Base-by-base conservation (phyloP, 257 asterid species). In the Przewalskia tangutica region DNA sequence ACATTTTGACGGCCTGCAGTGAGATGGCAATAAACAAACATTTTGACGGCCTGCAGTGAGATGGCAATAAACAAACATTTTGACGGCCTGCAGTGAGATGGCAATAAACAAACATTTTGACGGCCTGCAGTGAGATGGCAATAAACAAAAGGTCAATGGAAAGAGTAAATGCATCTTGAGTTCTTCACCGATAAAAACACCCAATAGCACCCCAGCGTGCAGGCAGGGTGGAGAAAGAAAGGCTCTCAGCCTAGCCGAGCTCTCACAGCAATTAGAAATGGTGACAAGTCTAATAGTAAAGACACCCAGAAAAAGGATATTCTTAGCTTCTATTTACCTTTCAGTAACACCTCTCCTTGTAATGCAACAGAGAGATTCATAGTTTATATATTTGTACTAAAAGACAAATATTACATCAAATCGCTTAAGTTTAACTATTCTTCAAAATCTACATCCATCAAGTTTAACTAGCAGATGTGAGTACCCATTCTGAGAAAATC, bases 401-500 rank as follows among this genome's bases (percentile, higher is more conserved):
- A 27, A 46, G 79, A 46, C 58, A 18, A 71, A 46, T 36, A 20
- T 4, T 46, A 11, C 40, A 71, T 18, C 59, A 46, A 71, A 20
- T 11, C 20, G 12, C 42, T 27, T 34, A 71, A 71, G 66, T 9
- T 16, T 17, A 46, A 54, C 48, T 48, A 36, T 14, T 36, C 38
- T 68, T 38, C 38, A 17, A 11, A 44, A 14, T 50, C 16, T 38
- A 18, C 58, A 3, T 58, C 60, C 54, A 80, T 77, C 23, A 58
- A 20, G 75, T 54, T 67, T 56, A 71, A 82, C 18, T 53, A 68
- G 65, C 23, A 48, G 50, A 79, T 50, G 32, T 78, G 17, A 77
- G 77, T 89, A 93, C 97, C 96, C 89, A 89, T 84, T 64, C 75
- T 91, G 68, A 92, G 92, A 84, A 92, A 91, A 86, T 94, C 96